A percentile compares a stretch with the other conserved stretches of the same genome.
Conservation (phyloP, 2,329 filamentous ascomycete species). For the Colletotrichum sp. region DNA sequence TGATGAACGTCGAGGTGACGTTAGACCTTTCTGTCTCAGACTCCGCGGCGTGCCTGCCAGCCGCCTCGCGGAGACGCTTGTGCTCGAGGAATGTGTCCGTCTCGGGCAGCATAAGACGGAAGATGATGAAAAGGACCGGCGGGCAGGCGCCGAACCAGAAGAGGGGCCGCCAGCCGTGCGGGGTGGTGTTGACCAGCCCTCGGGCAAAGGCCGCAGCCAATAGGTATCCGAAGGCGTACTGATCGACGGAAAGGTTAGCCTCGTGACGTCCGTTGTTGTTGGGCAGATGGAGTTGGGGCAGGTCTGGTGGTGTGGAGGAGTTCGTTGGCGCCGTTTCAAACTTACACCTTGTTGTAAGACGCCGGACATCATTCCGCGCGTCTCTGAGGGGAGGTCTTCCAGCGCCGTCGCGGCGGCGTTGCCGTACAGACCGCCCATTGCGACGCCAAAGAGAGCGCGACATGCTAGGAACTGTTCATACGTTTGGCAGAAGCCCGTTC, state of each 20-base stretch:
- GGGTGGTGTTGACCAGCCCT: conserved; percentile 76
- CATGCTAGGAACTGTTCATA: conserved; percentile 77
- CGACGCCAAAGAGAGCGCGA: conserved; percentile 76
- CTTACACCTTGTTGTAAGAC: conserved; percentile 73
- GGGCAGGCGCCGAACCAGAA: conserved; percentile 90
- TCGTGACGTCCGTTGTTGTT: neutral
- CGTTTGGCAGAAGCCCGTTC: conserved; percentile 71
- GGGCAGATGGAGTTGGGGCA: neutral
- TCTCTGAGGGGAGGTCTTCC: conserved; percentile 72
- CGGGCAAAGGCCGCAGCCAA: conserved; percentile 63
- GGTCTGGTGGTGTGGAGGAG: neutral
- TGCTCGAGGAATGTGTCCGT: conserved; percentile 75
- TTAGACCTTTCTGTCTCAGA: conserved; percentile 33
- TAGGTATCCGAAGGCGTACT: conserved; percentile 71
- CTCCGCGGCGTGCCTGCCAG: conserved; percentile 8
- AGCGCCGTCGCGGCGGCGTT: conserved; percentile 81
- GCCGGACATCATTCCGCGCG: conserved; percentile 76
- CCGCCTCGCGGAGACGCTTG: conserved; percentile 61
- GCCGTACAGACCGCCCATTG: conserved; percentile 83
- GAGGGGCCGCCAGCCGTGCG: conserved; percentile 81
- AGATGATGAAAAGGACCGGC: conserved; percentile 80
- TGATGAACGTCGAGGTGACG: conserved; percentile 71
- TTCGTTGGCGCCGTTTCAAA: conserved; percentile 40
- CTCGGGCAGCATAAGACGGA: conserved; percentile 79
- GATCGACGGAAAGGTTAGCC: neutral